phyloP scores from a whole-genome alignment of 129 eudicot species.

The Daucus carota region DH1_v3.0 NC_030381.2:44925001-44925500 shows the following conservation, averaged over 20 bases:
- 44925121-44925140: background rate
- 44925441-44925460: background rate
- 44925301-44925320: background rate
- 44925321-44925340: background rate
- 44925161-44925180: background rate
- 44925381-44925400: background rate
- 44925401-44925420: background rate
- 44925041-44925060: background rate
- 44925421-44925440: no score
- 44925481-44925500: background rate
- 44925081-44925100: background rate
- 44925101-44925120: background rate
- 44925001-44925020: slow-evolving; percentile 66
- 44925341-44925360: background rate
- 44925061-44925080: background rate
- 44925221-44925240: background rate
- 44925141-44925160: background rate
- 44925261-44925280: background rate
- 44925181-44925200: background rate
- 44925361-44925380: background rate
- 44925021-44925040: slow-evolving; percentile 35
- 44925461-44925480: background rate
- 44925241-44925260: background rate
- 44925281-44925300: background rate
- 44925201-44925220: background rate